Percentiles rank a stretch among this genome's conserved stretches.
Conservation (phyloP, 2,329 filamentous ascomycete genomes). For the Celoporthe dispersa region DNA sequence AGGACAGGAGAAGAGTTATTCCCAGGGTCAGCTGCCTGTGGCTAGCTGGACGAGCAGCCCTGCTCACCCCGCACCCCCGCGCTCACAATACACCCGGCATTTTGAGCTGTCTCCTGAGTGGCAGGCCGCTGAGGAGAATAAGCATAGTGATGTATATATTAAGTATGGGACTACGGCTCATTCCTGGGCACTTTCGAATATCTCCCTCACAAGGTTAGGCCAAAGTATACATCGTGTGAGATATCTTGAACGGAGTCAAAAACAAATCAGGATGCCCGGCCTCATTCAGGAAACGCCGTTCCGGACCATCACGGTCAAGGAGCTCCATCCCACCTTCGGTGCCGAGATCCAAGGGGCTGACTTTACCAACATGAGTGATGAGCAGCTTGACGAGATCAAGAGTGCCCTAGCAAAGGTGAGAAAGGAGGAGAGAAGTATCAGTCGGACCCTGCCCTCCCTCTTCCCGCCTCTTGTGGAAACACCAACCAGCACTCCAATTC, state of each 20-base stretch:
- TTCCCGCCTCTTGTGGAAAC: background rate
- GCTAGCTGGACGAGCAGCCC: background rate
- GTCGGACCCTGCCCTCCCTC: too few species aligned
- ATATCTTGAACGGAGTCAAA: background rate
- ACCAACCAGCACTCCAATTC: background rate
- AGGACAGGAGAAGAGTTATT: background rate
- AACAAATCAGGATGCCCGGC: conserved; percentile 36
- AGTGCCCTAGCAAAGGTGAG: conserved; percentile 41
- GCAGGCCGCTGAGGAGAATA: too few species aligned
- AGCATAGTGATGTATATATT: too few species aligned
- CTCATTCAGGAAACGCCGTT: conserved; percentile 35
- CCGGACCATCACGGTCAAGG: conserved; percentile 32
- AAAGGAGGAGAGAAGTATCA: too few species aligned
- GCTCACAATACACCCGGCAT: conserved; percentile 17
- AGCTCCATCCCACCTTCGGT: conserved; percentile 35
- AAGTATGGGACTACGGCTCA: background rate
- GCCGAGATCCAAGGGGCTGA: conserved; percentile 40
- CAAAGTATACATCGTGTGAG: background rate
- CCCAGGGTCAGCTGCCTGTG: conserved; percentile 1
- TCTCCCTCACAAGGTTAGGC: background rate
- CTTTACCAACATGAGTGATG: conserved; percentile 39
- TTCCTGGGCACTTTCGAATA: background rate
- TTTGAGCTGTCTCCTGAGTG: background rate
- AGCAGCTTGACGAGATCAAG: conserved; percentile 39
- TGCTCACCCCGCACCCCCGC: conserved; percentile 23